Evolutionary conservation across 257 asterid genomes (phyloP), one percentile per base, ranked within the genome.

Genomic region (Ajuga chamaepitys): DNA sequence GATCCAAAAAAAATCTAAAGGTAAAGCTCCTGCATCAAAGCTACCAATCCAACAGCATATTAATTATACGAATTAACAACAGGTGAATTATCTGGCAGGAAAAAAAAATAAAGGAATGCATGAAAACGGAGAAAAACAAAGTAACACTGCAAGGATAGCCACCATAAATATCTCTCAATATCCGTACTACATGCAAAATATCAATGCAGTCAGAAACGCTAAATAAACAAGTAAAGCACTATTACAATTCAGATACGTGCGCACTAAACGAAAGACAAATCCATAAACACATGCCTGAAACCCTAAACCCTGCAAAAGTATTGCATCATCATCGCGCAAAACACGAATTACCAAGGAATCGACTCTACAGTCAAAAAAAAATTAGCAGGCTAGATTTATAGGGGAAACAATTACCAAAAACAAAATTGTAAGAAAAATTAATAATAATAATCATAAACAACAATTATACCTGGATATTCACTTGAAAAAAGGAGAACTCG

Each of bases 271-370:
- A 17, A 25, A 20, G 50, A n/a, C 35, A 26, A 42, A 74, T 51
- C 54, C 64, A 53, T 12, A n/a, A n/a, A 62, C 22, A 52, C 30
- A 37, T 18, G 48, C 53, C 35, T 54, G 47, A 58, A 68, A 51
- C 75, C 78, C 73, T 44, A 51, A 72, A 63, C 81, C 82, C 70
- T 58, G 32, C n/a, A 32, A 54, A 22, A 4, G 13, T 9, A 42
- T 8, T 1, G n/a, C 7, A 46, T n/a, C 0, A 48, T 50, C 24
- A 51, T 38, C 2, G 25, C 20, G 3, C 53, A 40, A 70, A 46
- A 47, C 20, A 17, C 42, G 25, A n/a, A 68, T 11, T 17, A 28
- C 67, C 24, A 0, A 8, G 16, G 46, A 57, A 63, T 18, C 32
- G 30, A 38, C 66, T 28, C 25, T 16, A 51, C 3, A 54, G 11